phyloP scores from a whole-genome alignment of 306 rosid species.

The Pyrus betulifolia region DNA sequence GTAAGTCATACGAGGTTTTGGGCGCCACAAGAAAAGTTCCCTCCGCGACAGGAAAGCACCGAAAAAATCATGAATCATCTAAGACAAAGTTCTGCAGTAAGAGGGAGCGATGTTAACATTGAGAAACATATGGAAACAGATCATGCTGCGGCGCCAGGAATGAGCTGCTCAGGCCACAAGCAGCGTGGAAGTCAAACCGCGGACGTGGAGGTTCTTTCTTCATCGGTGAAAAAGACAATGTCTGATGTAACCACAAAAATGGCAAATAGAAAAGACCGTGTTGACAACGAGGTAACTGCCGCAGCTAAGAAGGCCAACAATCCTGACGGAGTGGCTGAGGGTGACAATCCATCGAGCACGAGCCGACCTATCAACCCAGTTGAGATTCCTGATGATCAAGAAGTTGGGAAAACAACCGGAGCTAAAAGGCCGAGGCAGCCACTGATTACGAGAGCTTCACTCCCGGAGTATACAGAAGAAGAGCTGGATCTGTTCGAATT shows the following conservation, averaged over 20 bases:
- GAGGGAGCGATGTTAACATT: conserved; percentile 1
- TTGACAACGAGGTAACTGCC: conserved; percentile 9
- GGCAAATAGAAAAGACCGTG: neutral
- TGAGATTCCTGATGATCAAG: conserved; percentile 16
- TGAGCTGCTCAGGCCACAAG: conserved; percentile 12
- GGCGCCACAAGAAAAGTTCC: conserved; percentile 8
- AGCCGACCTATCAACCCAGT: neutral
- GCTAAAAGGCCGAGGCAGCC: conserved; percentile 14
- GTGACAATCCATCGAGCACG: neutral
- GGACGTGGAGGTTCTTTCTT: conserved; percentile 21
- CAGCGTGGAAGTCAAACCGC: conserved; percentile 12
- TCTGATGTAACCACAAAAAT: neutral
- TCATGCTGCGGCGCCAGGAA: conserved; percentile 7
- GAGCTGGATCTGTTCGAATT: conserved; percentile 58
- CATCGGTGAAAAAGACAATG: conserved; percentile 6
- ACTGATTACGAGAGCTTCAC: conserved; percentile 19
- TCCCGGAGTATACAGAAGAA: conserved; percentile 81
- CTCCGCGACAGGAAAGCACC: conserved; percentile 32
- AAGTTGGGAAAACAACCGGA: conserved; percentile 8
- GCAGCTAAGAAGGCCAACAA: neutral
- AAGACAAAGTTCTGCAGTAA: conserved; percentile 19
- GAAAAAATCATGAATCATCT: conserved; percentile 42
- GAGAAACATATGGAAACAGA: neutral
- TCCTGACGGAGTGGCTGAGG: conserved; percentile 7
- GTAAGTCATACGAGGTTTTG: conserved; percentile 8